These are phyloP conservation scores for Tieghemiomyces parasiticus DNA, from an alignment of 192 early-diverging fungal genomes.

Conservation along the genomic window DNA sequence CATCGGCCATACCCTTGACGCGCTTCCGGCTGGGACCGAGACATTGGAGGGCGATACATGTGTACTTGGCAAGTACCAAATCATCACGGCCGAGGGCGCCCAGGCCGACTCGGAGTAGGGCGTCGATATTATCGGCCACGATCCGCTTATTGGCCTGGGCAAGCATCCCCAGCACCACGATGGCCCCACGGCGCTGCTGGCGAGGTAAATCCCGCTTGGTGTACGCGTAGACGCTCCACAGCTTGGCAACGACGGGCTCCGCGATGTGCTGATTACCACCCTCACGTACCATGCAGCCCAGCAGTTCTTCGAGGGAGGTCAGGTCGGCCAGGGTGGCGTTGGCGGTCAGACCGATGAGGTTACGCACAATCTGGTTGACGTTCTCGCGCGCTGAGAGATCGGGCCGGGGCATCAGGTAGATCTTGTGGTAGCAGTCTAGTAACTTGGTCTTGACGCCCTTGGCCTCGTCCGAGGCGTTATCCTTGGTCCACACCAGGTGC, in stretches of 20 bases:
- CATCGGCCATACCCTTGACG: constrained; percentile 36
- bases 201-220: constrained; percentile 46
- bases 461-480: constrained; percentile 35
- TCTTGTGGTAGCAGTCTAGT: constrained; percentile 55
- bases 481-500: constrained; percentile 70
- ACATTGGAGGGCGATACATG: constrained; percentile 86
- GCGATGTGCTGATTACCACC: constrained; percentile 45
- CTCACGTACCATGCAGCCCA: constrained; percentile 61
- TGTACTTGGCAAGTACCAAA: constrained; percentile 68
- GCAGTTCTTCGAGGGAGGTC: constrained; percentile 85
- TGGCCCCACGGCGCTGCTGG: constrained; percentile 66
- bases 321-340: constrained; percentile 81
- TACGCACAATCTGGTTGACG: constrained; percentile 27
- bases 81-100: constrained; percentile 71
- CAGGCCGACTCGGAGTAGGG: constrained; percentile 70
- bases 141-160: constrained; percentile 73
- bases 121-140: constrained; percentile 72
- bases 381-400: constrained; percentile 22
- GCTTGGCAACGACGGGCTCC: constrained; percentile 47
- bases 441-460: constrained; percentile 58
- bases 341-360: constrained; percentile 54
- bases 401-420: constrained; percentile 56
- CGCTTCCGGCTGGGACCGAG: constrained; percentile 41
- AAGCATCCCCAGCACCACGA: constrained; percentile 88
- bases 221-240: constrained; percentile 70